Evolutionary conservation across 2,329 filamentous ascomycete species (phyloP).

Genomic region (Fusarium continuum): DNA sequence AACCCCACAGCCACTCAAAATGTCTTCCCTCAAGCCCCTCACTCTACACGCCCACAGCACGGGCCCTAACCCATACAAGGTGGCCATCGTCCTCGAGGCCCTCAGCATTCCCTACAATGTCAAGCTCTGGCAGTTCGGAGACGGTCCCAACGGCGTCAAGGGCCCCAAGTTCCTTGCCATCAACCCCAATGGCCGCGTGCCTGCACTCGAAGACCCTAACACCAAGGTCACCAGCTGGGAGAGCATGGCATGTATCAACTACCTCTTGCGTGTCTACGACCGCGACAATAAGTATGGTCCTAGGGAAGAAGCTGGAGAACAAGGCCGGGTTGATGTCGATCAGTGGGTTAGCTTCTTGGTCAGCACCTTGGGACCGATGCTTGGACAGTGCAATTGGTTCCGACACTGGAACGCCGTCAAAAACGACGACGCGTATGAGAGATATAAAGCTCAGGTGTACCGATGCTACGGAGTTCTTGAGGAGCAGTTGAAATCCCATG

Average conservation of each 20-base stretch:
- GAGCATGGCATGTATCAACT: constrained; percentile 35
- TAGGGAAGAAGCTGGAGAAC: background rate
- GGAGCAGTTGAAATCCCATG: constrained; percentile 12
- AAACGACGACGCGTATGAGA: constrained; percentile 14
- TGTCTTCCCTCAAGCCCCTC: constrained; percentile 17
- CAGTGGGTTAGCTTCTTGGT: constrained; percentile 22
- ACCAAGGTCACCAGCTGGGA: constrained; percentile 44
- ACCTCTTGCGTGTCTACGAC: constrained; percentile 35
- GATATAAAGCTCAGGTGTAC: background rate
- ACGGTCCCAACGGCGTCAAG: constrained; percentile 30
- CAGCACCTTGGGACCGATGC: constrained; percentile 5
- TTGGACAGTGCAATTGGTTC: constrained; percentile 25
- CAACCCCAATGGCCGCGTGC: constrained; percentile 48
- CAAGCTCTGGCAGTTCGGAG: constrained; percentile 18
- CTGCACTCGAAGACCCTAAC: constrained; percentile 47
- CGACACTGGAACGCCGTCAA: constrained; percentile 11
- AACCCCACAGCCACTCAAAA: background rate
- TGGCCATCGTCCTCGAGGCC: constrained; percentile 44
- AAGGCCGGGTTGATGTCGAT: constrained; percentile 11
- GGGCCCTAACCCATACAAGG: constrained; percentile 41
- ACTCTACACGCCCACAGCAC: constrained; percentile 2
- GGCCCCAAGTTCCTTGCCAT: constrained; percentile 42
- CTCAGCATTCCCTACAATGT: constrained; percentile 44
- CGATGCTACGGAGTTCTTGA: constrained; percentile 17
- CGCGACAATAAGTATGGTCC: constrained; percentile 16